Percentiles rank a stretch among this genome's conserved stretches.
Evolutionary conservation across 1,284 basidiomycete genomes (phyloP).

Genomic region (Bjerkandera adusta): DNA sequence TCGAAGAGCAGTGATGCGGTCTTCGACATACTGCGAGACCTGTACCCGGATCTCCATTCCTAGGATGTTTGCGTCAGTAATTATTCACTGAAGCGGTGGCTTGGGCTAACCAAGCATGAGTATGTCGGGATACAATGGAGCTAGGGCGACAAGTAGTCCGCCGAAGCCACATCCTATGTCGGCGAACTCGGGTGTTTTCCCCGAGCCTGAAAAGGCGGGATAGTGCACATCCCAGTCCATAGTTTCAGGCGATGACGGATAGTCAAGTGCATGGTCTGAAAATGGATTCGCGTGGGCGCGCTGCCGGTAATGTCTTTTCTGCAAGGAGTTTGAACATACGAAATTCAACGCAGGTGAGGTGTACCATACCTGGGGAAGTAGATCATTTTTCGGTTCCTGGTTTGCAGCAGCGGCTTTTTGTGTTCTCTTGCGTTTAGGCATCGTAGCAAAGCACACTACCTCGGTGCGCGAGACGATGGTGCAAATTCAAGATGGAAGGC

Average conservation of each 20-base stretch:
- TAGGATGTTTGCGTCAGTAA: conserved; percentile 27
- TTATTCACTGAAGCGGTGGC: background rate
- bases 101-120: conserved; percentile 91
- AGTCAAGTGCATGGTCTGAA: conserved; percentile 91
- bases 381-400: no score
- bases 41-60: conserved; percentile 98
- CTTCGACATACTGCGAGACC: conserved; percentile 95
- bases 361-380: no score
- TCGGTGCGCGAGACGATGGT: no score
- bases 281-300: conserved; percentile 98
- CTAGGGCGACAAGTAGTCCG: conserved; percentile 87
- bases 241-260: conserved; percentile 76
- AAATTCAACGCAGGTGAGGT: no score
- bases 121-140: conserved; percentile 88
- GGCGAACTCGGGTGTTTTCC: conserved; percentile 85
- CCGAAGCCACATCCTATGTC: conserved; percentile 99
- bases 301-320: conserved; percentile 98
- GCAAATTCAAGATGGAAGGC: no score
- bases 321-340: no score
- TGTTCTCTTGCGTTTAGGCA: no score
- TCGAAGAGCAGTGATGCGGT: conserved; percentile 89
- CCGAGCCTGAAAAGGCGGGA: conserved; percentile 62
- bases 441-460: no score
- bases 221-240: conserved; percentile 90
- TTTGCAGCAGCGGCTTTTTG: no score